Percentiles rank a stretch among this genome's conserved stretches.
These are phyloP conservation scores for Clitopilus passeckerianus DNA, from an alignment of 768 basidiomycete species.

Conservation along the genomic window DNA sequence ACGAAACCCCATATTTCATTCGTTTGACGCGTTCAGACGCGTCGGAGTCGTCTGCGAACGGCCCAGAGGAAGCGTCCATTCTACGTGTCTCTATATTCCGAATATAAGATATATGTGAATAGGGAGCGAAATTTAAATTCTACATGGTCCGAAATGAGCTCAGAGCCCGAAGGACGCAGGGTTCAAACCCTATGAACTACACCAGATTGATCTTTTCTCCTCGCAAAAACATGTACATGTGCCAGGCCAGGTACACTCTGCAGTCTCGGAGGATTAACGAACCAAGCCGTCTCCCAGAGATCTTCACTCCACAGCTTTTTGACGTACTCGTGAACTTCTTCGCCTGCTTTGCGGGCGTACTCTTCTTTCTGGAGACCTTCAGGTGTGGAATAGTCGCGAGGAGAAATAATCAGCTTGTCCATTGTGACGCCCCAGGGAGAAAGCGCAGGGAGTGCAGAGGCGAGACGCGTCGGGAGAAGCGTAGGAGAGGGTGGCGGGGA, in stretches of 20 bases:
- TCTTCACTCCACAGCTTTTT: slow-evolving; percentile 59
- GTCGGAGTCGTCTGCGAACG: no score
- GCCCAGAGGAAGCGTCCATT: no score
- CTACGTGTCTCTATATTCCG: no score
- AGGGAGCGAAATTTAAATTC: no score
- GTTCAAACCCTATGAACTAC: no score
- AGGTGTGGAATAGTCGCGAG: slow-evolving; percentile 31
- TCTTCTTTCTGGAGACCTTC: slow-evolving; percentile 37
- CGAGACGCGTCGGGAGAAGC: slow-evolving; percentile 56
- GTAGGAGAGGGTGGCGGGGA: slow-evolving; percentile 29
- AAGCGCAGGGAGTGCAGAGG: slow-evolving; percentile 54
- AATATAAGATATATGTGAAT: no score
- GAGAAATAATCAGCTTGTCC: slow-evolving; percentile 52
- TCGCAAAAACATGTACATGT: slow-evolving; percentile 86
- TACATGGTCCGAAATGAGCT: no score
- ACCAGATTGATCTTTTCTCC: slow-evolving; percentile 31
- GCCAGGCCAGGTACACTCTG: slow-evolving; percentile 80
- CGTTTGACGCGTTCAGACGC: no score
- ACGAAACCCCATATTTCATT: no score
- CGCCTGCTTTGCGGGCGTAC: slow-evolving; percentile 44
- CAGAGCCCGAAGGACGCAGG: no score
- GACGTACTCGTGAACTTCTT: slow-evolving; percentile 61
- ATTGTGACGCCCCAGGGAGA: slow-evolving; percentile 68
- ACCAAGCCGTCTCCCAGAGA: slow-evolving; percentile 92
- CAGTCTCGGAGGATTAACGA: slow-evolving; percentile 84